Evolutionary conservation across 1,284 basidiomycete species (phyloP).

Genomic region (Sphaerobolus stellatus): DNA sequence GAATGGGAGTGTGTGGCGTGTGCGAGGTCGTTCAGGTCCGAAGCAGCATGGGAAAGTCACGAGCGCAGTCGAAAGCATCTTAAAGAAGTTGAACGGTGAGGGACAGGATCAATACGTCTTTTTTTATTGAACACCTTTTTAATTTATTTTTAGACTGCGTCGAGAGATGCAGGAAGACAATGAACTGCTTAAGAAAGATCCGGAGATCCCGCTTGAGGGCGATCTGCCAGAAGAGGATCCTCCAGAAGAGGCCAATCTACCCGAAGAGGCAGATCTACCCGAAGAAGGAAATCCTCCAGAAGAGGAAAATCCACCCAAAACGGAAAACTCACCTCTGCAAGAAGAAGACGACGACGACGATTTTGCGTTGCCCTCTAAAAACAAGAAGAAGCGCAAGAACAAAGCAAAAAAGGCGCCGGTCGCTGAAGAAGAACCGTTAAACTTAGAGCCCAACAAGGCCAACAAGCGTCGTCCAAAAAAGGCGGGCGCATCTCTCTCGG

Average conservation of each 20-base stretch:
- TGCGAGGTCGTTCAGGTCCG: conserved; percentile 85
- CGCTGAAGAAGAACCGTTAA: conserved; percentile 15
- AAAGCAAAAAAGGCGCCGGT: conserved; percentile 16
- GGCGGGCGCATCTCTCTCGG: background rate
- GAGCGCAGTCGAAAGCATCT: conserved; percentile 95
- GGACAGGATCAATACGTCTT: background rate
- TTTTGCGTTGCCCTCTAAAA: conserved; percentile 2
- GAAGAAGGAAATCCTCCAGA: too few relatives aligned
- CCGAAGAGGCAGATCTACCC: background rate
- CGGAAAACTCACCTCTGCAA: too few relatives aligned
- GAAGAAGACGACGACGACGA: conserved; percentile 18
- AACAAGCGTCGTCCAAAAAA: too few relatives aligned
- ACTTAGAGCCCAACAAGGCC: too few relatives aligned
- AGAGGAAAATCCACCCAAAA: too few relatives aligned
- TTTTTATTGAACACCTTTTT: background rate
- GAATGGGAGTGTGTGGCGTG: conserved; percentile 98
- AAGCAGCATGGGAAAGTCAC: conserved; percentile 95
- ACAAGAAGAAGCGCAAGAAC: conserved; percentile 14
- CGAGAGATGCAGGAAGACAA: conserved; percentile 78
- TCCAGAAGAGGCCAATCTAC: conserved; percentile 18
- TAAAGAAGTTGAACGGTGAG: conserved; percentile 74
- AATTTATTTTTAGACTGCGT: conserved; percentile 44
- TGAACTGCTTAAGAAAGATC: conserved; percentile 46
- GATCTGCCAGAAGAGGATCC: conserved; percentile 19
- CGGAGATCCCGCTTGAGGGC: conserved; percentile 21